Evolutionary conservation across 176 grass and related monocot genomes (phyloP), one percentile per base, ranked within the genome.

Genomic region (Phyllostachys edulis): DNA sequence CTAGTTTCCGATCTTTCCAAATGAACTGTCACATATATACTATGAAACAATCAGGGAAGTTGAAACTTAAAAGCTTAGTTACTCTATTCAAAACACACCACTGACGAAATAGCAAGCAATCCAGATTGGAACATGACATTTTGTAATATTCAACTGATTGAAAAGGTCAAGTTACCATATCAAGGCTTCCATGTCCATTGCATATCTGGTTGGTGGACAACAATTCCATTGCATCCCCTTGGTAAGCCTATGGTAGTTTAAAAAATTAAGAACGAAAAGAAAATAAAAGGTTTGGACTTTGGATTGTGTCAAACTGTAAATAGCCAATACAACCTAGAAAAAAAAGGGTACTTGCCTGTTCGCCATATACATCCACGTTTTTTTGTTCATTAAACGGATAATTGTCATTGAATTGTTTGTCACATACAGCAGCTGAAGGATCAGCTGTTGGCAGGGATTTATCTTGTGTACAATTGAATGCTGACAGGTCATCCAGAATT

Each of bases 101-200:
- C 34, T 67, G 16, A 66, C 24, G 45, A 17, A 52, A 80, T 39
- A 27, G 20, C 47, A 69, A 50, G 51, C 16, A 24, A 86, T 39
- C 71, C n/a, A 52, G 14, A 79, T 51, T 73, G 34, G 54, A 54
- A 42, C 27, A 46, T 55, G 27, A 17, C 27, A 52, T 18, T 40
- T 24, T 27, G 51, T 10, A 70, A 42, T 73, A 71, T 85, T 56
- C 14, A 3, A 88, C 14, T 78, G 40, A 61, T 46, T 80, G 23
- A 80, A 70, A 24, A 79, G 15, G 41, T 75, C n/a, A 56, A 79
- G 71, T 77, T 93, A 93, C 88, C 91, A 85, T 85, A 90, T 90
- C 81, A 64, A 90, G 11, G 73, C 76, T 82, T 74, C 56, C 60
- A 57, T 74, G 52, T 39, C 50, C 57, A 75, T 29, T 85, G 61